Evolutionary conservation across 306 rosid genomes (phyloP).

Genomic region (Pyrus communis): DNA sequence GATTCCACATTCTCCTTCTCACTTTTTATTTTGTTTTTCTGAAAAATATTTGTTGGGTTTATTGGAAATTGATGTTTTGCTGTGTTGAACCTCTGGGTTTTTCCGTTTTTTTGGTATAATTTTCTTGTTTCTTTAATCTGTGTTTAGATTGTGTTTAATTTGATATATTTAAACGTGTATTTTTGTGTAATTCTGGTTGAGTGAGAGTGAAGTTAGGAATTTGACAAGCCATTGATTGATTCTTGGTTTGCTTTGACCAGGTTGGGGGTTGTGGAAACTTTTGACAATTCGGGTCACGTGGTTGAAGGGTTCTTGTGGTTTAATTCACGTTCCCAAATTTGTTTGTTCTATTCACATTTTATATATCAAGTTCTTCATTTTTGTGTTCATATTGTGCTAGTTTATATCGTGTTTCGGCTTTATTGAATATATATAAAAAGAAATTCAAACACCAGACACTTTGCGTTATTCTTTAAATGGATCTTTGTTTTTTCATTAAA

Average conservation of each 20-base stretch:
- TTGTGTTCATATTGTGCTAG: background rate
- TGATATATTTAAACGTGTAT: background rate
- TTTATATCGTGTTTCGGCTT: background rate
- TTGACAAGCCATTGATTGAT: background rate
- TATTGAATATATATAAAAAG: no score
- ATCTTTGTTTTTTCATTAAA: background rate
- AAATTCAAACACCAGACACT: no score
- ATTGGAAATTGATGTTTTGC: conserved; percentile 11
- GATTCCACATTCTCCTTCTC: conserved; percentile 1
- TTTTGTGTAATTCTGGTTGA: background rate
- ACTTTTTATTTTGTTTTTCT: background rate
- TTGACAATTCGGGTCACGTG: conserved; percentile 15
- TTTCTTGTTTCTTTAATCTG: background rate
- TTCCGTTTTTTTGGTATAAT: background rate
- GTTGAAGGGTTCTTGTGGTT: conserved; percentile 8
- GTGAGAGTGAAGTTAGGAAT: conserved; percentile 21
- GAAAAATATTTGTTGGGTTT: background rate
- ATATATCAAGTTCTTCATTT: background rate
- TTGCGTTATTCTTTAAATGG: background rate
- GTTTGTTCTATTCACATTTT: background rate
- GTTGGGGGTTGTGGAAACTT: conserved; percentile 12
- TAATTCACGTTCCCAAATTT: conserved; percentile 7
- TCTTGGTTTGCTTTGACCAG: conserved; percentile 18
- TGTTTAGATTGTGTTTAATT: background rate
- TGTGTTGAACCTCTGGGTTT: conserved; percentile 5